Evolutionary conservation across 75 land plant genomes (phyloP).

Genomic region (Pinus albicaulis): DNA sequence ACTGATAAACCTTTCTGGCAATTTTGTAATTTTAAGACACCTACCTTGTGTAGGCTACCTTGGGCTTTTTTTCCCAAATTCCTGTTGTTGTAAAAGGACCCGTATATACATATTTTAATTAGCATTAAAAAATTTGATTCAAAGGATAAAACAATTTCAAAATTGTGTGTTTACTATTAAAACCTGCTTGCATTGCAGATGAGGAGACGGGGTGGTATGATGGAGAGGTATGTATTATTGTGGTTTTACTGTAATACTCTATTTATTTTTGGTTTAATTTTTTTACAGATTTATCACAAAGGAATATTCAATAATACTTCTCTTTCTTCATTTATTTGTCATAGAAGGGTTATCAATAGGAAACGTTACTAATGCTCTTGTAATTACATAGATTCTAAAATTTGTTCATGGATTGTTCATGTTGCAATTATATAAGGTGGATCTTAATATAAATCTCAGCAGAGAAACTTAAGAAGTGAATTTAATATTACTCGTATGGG

Average conservation of each 20-base stretch:
- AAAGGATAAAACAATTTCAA: not conserved
- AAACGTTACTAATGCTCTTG: no score
- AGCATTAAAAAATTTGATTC: no score
- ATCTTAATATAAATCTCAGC: not conserved
- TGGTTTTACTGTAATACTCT: not conserved
- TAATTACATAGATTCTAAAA: not conserved
- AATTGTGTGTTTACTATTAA: not conserved
- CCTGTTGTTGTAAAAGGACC: no score
- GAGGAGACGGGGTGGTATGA: constrained; percentile 99
- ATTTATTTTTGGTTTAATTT: not conserved
- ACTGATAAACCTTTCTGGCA: no score
- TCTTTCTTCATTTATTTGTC: not conserved
- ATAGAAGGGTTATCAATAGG: not conserved
- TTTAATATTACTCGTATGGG: not conserved
- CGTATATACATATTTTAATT: no score
- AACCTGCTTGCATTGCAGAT: constrained; percentile 51
- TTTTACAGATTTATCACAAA: no score
- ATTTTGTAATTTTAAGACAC: no score
- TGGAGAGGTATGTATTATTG: constrained; percentile 69
- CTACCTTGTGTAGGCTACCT: no score
- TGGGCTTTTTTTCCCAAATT: no score
- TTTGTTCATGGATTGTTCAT: not conserved
- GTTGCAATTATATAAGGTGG: not conserved
- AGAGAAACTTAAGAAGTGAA: not conserved
- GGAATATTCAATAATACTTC: not conserved